A percentile compares a stretch with the other conserved stretches of the same genome.
phyloP scores from a whole-genome alignment of 23 red algal species.

The Gracilaria gracilis region DNA sequence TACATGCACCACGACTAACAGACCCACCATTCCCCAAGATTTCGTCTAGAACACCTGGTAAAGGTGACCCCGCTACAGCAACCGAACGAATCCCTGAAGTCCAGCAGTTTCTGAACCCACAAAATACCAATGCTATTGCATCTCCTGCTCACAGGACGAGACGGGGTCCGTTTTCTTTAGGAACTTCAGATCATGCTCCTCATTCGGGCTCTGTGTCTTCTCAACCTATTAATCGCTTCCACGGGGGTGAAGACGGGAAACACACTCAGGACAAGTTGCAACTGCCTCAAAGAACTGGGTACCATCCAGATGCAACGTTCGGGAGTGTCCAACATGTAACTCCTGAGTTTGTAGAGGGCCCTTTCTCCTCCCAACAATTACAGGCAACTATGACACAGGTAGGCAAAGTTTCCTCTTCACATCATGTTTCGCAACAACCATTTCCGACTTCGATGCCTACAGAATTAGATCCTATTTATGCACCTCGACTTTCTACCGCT shows the following conservation, averaged over 20 bases:
- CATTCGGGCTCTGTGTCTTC: neutral
- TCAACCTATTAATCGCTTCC: neutral
- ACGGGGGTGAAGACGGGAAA: neutral
- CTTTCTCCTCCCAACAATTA: neutral
- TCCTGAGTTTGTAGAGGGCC: neutral
- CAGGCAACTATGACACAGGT: neutral
- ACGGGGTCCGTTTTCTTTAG: neutral
- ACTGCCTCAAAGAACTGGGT: neutral
- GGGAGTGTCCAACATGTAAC: neutral
- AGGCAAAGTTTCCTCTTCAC: neutral
- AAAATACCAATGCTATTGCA: neutral
- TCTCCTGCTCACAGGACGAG: neutral
- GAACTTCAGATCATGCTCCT: neutral
- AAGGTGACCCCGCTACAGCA: neutral
- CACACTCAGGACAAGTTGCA: neutral
- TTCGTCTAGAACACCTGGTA: neutral
- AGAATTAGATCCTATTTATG: constrained; percentile 25
- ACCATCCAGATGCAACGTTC: neutral
- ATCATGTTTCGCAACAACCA: constrained; percentile 12
- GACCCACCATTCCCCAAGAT: neutral
- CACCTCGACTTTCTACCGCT: neutral
- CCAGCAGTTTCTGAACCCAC: neutral
- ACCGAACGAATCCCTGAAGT: neutral
- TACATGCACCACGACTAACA: neutral
- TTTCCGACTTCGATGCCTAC: neutral